Conservation (phyloP, 116 monocot genomes). For the Posidonia oceanica region DNA sequence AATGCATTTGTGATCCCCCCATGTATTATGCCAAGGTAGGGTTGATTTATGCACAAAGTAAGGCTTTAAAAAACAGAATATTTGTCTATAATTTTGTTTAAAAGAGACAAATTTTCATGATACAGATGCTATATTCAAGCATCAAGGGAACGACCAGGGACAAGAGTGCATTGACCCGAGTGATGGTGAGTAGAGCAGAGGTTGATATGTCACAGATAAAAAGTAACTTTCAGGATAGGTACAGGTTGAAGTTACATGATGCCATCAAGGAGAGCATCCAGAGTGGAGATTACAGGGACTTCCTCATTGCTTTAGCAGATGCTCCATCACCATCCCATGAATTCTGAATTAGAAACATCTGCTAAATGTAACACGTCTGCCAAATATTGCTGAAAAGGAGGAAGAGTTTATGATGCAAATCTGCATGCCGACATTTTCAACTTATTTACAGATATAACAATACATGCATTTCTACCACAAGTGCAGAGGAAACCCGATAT, state of each 20-base stretch:
- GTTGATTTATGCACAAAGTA: neutral
- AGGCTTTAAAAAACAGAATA: neutral
- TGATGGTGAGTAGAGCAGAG: constrained; percentile 39
- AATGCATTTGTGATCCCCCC: constrained; percentile 44
- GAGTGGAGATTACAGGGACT: constrained; percentile 34
- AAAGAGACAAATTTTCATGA: neutral
- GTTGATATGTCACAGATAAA: constrained; percentile 46
- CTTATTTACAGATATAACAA: too few relatives aligned
- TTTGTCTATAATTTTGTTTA: neutral
- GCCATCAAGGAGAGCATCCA: constrained; percentile 23
- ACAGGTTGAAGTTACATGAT: constrained; percentile 32
- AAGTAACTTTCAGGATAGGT: constrained; percentile 25
- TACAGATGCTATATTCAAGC: constrained; percentile 38
- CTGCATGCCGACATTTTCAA: too few relatives aligned
- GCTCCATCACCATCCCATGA: neutral
- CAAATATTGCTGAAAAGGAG: too few relatives aligned
- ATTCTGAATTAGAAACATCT: too few relatives aligned
- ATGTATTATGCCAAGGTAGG: constrained; percentile 59
- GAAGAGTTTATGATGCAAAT: too few relatives aligned
- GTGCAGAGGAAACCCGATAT: too few relatives aligned
- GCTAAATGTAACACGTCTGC: too few relatives aligned
- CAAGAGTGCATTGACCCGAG: constrained; percentile 28
- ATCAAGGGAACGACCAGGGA: constrained; percentile 20
- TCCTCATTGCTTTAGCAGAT: constrained; percentile 38
- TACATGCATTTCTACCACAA: too few relatives aligned